Evolutionary conservation across 345 rosid species (phyloP).

Genomic region (Eutrema japonicum): DNA sequence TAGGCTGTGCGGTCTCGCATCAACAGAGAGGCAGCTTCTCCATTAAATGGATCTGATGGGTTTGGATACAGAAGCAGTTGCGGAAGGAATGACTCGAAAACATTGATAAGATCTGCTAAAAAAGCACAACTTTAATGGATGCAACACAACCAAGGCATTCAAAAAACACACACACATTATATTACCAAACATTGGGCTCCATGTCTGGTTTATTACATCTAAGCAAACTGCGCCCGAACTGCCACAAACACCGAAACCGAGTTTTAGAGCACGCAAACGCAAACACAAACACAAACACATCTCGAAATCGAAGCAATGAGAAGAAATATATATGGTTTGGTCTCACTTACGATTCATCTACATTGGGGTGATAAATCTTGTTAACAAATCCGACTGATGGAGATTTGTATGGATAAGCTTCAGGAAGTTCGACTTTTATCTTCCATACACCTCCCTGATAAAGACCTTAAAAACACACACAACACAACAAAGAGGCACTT

Average conservation of each 20-base stretch:
- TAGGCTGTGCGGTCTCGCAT: slow-evolving; percentile 62
- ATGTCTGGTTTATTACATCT: slow-evolving; percentile 87
- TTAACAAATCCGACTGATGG: slow-evolving; percentile 62
- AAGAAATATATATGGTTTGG: not conserved
- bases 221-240: slow-evolving; percentile 83
- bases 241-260: slow-evolving; percentile 29
- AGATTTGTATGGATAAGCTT: slow-evolving; percentile 85
- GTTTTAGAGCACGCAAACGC: not conserved
- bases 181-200: slow-evolving; percentile 79
- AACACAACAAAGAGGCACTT: not conserved
- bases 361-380: slow-evolving; percentile 89
- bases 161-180: not conserved
- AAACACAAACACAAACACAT: too few relatives aligned
- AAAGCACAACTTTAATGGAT: slow-evolving; percentile 7
- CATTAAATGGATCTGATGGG: slow-evolving; percentile 75
- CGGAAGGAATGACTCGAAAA: slow-evolving; percentile 77
- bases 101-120: slow-evolving; percentile 70
- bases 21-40: slow-evolving; percentile 80
- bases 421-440: slow-evolving; percentile 88
- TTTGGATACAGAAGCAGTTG: slow-evolving; percentile 83
- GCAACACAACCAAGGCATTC: slow-evolving; percentile 17
- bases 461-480: slow-evolving; percentile 61
- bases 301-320: not conserved
- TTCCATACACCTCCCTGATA: slow-evolving; percentile 93
- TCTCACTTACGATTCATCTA: slow-evolving; percentile 64